Percentiles rank a stretch among this genome's conserved stretches.
Evolutionary conservation across 495 filamentous ascomycete species (phyloP).

Genomic region (Neurospora tetraspora): DNA sequence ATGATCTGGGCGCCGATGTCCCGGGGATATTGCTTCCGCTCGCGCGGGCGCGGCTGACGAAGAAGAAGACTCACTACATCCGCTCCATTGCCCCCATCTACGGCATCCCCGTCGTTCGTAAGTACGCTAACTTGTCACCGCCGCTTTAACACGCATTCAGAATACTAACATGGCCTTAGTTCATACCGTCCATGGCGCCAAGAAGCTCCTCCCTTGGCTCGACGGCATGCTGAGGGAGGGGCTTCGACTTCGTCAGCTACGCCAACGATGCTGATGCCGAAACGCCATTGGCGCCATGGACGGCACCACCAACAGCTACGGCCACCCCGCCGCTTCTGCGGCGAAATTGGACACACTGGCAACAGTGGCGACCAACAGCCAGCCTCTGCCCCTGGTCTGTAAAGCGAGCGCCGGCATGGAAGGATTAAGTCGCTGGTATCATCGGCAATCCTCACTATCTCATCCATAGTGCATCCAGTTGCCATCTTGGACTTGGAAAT

Average conservation of each 20-base stretch:
- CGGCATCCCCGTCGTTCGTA: constrained; percentile 65
- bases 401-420: constrained; percentile 25
- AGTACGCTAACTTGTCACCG: neutral
- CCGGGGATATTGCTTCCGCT: neutral
- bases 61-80: constrained; percentile 58
- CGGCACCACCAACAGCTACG: neutral
- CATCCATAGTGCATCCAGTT: constrained; percentile 12
- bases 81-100: constrained; percentile 72
- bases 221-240: constrained; percentile 60
- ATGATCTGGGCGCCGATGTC: neutral
- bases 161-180: neutral
- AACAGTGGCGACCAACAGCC: neutral
- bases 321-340: neutral
- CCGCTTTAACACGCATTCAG: no score
- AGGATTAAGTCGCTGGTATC: no score
- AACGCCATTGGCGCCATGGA: neutral
- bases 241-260: neutral
- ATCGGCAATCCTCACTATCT: no score
- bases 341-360: neutral
- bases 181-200: constrained; percentile 62
- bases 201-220: constrained; percentile 80
- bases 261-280: neutral
- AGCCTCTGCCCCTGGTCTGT: constrained; percentile 38
- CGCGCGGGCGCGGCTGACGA: neutral
- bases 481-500: constrained; percentile 30